Conservation (phyloP, 106 monocot species). For the Dactylorhiza incarnata region DNA sequence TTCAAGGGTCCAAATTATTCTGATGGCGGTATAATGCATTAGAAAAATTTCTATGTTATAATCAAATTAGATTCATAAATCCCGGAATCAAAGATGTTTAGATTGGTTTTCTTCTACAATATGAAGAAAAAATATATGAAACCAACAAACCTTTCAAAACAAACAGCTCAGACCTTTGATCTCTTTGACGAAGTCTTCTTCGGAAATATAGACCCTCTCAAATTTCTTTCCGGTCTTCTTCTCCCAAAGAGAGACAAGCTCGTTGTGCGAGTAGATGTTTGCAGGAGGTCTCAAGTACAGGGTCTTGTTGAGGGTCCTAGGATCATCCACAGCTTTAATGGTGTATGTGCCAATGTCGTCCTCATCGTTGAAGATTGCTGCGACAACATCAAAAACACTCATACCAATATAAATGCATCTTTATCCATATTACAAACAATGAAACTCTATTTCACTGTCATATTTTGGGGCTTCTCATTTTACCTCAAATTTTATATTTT, state of each 20-base stretch:
- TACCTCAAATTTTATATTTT: too few species aligned
- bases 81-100: too few species aligned
- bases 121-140: too few species aligned
- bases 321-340: slow-evolving; percentile 48
- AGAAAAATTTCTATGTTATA: too few species aligned
- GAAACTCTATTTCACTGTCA: too few species aligned
- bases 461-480: background rate
- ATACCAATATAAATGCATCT: background rate
- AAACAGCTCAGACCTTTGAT: slow-evolving; percentile 15
- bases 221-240: slow-evolving; percentile 41
- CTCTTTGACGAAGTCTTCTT: slow-evolving; percentile 25
- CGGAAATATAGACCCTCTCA: slow-evolving; percentile 19
- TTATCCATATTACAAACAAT: too few species aligned
- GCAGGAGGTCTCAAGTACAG: slow-evolving; percentile 38
- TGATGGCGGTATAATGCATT: too few species aligned
- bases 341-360: slow-evolving; percentile 50
- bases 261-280: slow-evolving; percentile 44
- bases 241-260: slow-evolving; percentile 43
- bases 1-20: too few species aligned
- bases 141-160: background rate
- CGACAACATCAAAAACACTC: background rate
- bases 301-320: slow-evolving; percentile 57
- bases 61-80: too few species aligned
- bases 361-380: slow-evolving; percentile 39
- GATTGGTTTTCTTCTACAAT: too few species aligned